A percentile compares a stretch with the other conserved stretches of the same genome.
Conservation (phyloP, 2,329 filamentous ascomycete species). For the Pseudopithomyces maydicus region DNA sequence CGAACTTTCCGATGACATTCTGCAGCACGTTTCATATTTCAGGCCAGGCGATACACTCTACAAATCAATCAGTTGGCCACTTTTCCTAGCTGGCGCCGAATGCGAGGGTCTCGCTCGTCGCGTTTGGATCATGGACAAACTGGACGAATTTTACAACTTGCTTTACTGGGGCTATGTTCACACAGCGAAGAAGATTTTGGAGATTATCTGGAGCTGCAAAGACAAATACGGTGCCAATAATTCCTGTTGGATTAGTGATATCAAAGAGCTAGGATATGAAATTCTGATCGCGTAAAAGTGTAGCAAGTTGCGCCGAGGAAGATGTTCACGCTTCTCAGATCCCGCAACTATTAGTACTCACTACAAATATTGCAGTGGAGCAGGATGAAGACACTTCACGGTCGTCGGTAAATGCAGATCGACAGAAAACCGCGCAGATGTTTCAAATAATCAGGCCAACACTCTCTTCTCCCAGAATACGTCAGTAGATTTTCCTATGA, state of each 20-base stretch:
- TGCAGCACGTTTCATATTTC: slow-evolving; percentile 57
- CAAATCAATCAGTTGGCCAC: slow-evolving; percentile 65
- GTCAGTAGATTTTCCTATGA: too few relatives aligned
- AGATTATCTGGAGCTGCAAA: slow-evolving; percentile 41
- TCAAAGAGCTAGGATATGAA: slow-evolving; percentile 38
- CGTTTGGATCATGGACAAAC: slow-evolving; percentile 57
- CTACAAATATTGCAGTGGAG: too few relatives aligned
- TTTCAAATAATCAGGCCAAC: too few relatives aligned
- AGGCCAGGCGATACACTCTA: slow-evolving; percentile 58
- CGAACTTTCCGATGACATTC: slow-evolving; percentile 55
- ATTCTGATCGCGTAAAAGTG: slow-evolving; percentile 37
- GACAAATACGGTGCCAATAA: slow-evolving; percentile 30
- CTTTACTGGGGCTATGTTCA: slow-evolving; percentile 47
- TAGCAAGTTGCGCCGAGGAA: neutral
- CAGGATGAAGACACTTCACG: too few relatives aligned
- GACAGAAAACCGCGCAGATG: too few relatives aligned
- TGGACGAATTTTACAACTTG: slow-evolving; percentile 38
- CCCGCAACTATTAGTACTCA: too few relatives aligned
- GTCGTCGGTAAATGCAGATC: too few relatives aligned
- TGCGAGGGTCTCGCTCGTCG: slow-evolving; percentile 54
- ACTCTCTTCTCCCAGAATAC: too few relatives aligned
- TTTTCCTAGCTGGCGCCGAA: slow-evolving; percentile 64
- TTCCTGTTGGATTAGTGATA: slow-evolving; percentile 39
- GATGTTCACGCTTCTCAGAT: too few relatives aligned
- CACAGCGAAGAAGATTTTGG: slow-evolving; percentile 41